phyloP scores from a whole-genome alignment of 2,329 filamentous ascomycete genomes.

The Verticillium tricorpus region DNA sequence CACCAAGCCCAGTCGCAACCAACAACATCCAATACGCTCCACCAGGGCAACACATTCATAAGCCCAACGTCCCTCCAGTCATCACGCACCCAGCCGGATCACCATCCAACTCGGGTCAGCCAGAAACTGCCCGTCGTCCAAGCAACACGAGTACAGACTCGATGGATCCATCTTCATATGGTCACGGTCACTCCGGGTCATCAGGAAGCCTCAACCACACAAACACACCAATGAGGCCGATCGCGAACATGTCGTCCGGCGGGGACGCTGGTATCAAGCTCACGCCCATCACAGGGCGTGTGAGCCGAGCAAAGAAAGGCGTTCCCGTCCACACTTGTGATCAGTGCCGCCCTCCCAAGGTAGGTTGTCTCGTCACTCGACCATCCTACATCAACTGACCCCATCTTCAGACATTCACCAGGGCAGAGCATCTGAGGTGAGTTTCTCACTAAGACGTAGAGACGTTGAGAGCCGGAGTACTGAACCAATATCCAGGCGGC shows the following conservation, averaged over 20 bases:
- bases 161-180: constrained; percentile 36
- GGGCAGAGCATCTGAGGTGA: constrained; percentile 59
- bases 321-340: constrained; percentile 54
- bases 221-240: constrained; percentile 34
- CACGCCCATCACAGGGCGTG: constrained; percentile 52
- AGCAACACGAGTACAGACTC: constrained; percentile 45
- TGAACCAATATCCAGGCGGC: constrained; percentile 38
- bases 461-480: background rate
- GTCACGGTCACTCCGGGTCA: constrained; percentile 16
- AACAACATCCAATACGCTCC: constrained; percentile 27
- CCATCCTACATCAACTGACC: background rate
- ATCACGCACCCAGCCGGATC: constrained; percentile 22
- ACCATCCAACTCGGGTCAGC: constrained; percentile 13
- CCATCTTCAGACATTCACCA: constrained; percentile 49
- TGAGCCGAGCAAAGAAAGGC: constrained; percentile 56
- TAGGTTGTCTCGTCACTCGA: constrained; percentile 18
- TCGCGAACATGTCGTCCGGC: constrained; percentile 25
- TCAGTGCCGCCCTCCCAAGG: constrained; percentile 47
- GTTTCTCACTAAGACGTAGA: constrained; percentile 1
- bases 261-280: constrained; percentile 41
- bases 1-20: constrained; percentile 26
- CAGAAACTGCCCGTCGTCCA: constrained; percentile 11
- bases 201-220: constrained; percentile 16
- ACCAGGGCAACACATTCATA: constrained; percentile 23
- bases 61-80: constrained; percentile 24